Evolutionary conservation across 768 basidiomycete genomes (phyloP), one percentile per base, ranked within the genome.

Genomic region (Naganishia antarctica): DNA sequence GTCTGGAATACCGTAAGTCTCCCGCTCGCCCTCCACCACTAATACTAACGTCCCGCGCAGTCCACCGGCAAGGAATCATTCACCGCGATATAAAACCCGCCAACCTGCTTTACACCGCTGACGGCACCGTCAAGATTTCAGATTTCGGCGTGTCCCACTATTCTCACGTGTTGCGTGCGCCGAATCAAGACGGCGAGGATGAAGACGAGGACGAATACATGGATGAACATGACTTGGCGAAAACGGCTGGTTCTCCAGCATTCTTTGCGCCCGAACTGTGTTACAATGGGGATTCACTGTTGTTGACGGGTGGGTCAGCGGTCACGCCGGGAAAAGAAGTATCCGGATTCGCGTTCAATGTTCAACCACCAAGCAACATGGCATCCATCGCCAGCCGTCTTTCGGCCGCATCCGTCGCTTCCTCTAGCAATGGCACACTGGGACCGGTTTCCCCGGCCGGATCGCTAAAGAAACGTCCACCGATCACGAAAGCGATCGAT

Each of bases 61-160:
- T 99, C 1, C 96, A 99, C 75, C 85, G 88, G 72, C 92, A 98
- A 74, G 96, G 94, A 25, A 98, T 99, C 77, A 97, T 99, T 53
- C 96, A 99, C 79, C 90, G 96, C 63, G 96, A 99, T 79, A 98
- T 99, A 81, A 99, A 99, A 75, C 96, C 96, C 28, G 90, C 92
- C 48, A 99, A 99, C 78, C 85, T 99, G 25, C 83, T 99, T 29
- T 91, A 90, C 86, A 88, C 88, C 2, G 82, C 83, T 28, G 89
- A 94, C 79, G 84, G 84, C 65, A 84, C 84, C 64, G 93, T 98
- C 79, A 99, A 99, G 79, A 98, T 99, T 66, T 91, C 88, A 28
- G 96, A 99, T 79, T 98, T 99, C 78, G 96, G 96, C 59, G 91
- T 96, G 59, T 93, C 94, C 16, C 91, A 94, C 75, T 92, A 94